Conservation (phyloP, 2,329 filamentous ascomycete genomes). For the Alternaria solani region DNA sequence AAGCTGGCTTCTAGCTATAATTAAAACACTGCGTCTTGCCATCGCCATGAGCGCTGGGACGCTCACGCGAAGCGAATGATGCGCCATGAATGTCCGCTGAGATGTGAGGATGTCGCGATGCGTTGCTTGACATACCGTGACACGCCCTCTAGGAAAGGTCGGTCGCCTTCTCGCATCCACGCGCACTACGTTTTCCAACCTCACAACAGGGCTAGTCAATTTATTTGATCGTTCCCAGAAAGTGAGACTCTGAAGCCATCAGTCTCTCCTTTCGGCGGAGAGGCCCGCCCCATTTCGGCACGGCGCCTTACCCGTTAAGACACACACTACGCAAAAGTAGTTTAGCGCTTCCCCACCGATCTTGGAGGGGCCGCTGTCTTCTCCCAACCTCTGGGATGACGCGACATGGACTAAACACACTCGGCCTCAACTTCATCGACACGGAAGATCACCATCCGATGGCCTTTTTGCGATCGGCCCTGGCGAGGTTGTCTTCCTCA, state of each 20-base stretch:
- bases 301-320: background rate
- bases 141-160: background rate
- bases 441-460: background rate
- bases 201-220: background rate
- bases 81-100: background rate
- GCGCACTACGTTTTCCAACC: fast-evolving
- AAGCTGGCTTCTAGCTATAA: slow-evolving; percentile 4
- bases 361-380: background rate
- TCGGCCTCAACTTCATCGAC: background rate
- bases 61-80: background rate
- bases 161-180: background rate
- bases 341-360: background rate
- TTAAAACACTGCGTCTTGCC: background rate
- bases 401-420: background rate
- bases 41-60: background rate
- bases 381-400: background rate
- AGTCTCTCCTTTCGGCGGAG: background rate
- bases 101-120: background rate
- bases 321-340: background rate
- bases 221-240: no score
- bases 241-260: no score
- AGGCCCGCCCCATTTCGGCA: background rate
- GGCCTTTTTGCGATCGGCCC: background rate
- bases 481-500: background rate
- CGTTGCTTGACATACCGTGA: background rate